These are phyloP conservation scores for Solanum pinnatisectum DNA, from an alignment of 257 asterid genomes.

Conservation along the genomic window DNA sequence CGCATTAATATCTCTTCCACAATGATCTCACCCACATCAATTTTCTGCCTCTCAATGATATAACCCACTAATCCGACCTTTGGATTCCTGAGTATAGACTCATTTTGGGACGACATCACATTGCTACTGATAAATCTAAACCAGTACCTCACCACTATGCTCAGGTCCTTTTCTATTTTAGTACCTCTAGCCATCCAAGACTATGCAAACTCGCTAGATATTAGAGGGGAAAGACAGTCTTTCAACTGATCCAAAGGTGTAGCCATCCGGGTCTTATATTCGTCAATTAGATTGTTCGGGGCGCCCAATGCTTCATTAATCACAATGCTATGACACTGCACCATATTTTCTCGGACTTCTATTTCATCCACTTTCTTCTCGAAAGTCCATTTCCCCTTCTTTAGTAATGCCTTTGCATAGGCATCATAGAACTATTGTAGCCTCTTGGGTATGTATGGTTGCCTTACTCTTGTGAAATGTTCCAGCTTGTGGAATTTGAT, in stretches of 20 bases:
- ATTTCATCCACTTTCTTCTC: background rate
- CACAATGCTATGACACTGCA: background rate
- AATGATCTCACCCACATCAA: background rate
- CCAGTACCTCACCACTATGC: background rate
- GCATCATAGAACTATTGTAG: background rate
- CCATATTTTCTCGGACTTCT: background rate
- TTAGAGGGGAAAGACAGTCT: background rate
- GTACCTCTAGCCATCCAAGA: background rate
- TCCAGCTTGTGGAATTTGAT: background rate
- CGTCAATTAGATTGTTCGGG: background rate
- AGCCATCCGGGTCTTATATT: background rate
- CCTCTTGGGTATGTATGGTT: background rate
- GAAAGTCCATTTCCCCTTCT: too few relatives aligned
- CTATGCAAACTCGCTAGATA: rapidly evolving
- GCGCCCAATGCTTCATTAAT: background rate
- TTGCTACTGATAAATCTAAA: background rate
- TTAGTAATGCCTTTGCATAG: background rate
- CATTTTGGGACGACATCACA: background rate
- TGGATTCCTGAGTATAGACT: background rate
- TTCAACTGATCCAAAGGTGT: background rate
- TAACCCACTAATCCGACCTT: background rate
- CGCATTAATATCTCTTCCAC: background rate
- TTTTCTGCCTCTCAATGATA: too few relatives aligned
- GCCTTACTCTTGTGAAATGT: background rate
- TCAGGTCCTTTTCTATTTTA: background rate